Evolutionary conservation across 352 stramenopile species (phyloP).

Genomic region (Phytophthora fragariaefolia): DNA sequence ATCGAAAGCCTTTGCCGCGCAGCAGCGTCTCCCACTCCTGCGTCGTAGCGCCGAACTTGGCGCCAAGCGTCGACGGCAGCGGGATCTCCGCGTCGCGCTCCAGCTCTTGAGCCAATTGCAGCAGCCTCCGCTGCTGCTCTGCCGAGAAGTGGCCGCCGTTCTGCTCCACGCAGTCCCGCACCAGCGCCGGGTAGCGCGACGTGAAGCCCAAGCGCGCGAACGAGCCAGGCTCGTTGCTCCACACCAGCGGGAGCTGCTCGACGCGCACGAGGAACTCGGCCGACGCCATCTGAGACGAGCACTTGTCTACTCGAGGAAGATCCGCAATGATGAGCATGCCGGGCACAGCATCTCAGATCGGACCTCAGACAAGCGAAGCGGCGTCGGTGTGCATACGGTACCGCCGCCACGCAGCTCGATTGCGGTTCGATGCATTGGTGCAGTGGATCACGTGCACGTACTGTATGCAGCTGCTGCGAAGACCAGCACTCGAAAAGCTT

Average conservation of each 20-base stretch:
- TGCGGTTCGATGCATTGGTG: no score
- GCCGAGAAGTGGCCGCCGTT: constrained; percentile 29
- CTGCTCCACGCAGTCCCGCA: constrained; percentile 48
- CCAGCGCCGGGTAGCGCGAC: constrained; percentile 51
- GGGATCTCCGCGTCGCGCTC: constrained; percentile 41
- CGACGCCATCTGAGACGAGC: constrained; percentile 13
- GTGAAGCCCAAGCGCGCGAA: constrained; percentile 59
- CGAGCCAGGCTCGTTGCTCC: constrained; percentile 38
- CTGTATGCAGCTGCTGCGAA: no score
- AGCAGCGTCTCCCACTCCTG: constrained; percentile 50
- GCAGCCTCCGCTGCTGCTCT: constrained; percentile 19
- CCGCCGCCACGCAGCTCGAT: no score
- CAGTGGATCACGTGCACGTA: no score
- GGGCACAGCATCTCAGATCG: no score
- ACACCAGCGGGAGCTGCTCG: constrained; percentile 38
- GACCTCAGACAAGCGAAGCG: no score
- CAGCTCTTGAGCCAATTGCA: constrained; percentile 44
- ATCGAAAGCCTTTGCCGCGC: constrained; percentile 42
- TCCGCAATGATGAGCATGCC: constrained; percentile 2
- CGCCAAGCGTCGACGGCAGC: constrained; percentile 37
- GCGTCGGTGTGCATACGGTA: no score
- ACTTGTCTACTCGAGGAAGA: no score
- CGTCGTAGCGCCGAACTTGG: constrained; percentile 30
- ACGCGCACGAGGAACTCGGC: constrained; percentile 42
- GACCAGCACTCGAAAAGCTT: no score